Evolutionary conservation across 2,329 filamentous ascomycete species (phyloP), one percentile per base, ranked within the genome.

Genomic region (Fusarium brachygibbosum): DNA sequence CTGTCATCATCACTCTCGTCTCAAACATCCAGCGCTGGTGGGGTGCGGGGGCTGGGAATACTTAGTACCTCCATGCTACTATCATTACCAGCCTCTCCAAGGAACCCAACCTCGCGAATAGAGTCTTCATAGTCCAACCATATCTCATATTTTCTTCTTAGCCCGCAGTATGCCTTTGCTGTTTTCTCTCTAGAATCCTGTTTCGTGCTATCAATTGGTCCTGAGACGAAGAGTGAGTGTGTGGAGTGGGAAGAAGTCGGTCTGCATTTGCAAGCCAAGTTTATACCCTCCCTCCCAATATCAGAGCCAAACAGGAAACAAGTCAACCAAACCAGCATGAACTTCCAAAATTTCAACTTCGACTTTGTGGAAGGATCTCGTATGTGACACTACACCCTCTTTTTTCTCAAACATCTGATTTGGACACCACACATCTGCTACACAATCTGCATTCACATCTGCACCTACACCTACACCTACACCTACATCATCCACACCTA

Each of bases 341-440:
- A 79, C 72, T 77, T 76, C 69, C 78, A 79, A 73, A 77, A 76
- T 67, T 62, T 74, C 60, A 75, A 77, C 73, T 77, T 77, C 66
- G 76, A 81, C 64, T 71, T 77, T 75, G 76, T 78, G 70, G 79
- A 81, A 75, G 75, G 72, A 68, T 69, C 74, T 69, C 76, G 79
- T 81, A 80, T 72, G 78, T 79, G 51, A 58, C 68, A 63, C 49
- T 48, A 45, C 58, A 66, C 52, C 52, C 45, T 65, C 46, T 56
- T 51, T 49, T 48, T 41, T 25, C 44, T 23, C 44, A 28, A 21
- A 19, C 32, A 51, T 51, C 13, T 28, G 21, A 16, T 50, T 49
- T 38, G 23, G 21, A 25, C 17, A 25, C 32, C 21, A 25, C 21
- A 49, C 21, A 50, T 50, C 29, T 37, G 32, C 41, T 49, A 50